Evolutionary conservation across 495 filamentous ascomycete genomes (phyloP).

Genomic region (Achaetomiella virescens): DNA sequence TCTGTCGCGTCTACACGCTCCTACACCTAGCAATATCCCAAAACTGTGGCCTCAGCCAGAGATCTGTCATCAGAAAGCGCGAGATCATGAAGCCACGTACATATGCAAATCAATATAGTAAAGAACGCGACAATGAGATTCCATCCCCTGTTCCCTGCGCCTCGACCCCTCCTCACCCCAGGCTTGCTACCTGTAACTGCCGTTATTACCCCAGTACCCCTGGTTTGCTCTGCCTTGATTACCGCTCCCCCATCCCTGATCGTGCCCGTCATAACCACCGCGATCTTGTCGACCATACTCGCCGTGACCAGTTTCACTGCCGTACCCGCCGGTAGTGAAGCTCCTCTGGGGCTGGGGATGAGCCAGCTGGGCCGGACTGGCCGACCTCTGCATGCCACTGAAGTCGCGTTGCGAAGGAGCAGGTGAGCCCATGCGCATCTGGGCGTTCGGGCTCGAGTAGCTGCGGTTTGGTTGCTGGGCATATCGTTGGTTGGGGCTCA

Average conservation of each 20-base stretch:
- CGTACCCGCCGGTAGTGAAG: constrained; percentile 22
- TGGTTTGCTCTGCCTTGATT: neutral
- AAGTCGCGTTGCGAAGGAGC: constrained; percentile 24
- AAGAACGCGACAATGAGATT: neutral
- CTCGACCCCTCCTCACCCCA: neutral
- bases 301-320: neutral
- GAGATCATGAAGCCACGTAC: too few species aligned
- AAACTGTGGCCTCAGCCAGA: too few species aligned
- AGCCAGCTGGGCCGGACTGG: constrained; percentile 21
- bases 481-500: neutral
- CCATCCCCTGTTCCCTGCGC: neutral
- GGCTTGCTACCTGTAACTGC: neutral
- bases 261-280: neutral
- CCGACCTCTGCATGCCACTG: constrained; percentile 14
- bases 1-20: too few species aligned
- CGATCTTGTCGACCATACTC: too few species aligned
- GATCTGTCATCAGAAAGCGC: too few species aligned
- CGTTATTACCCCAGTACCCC: constrained; percentile 3
- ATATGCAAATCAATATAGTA: too few species aligned
- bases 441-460: constrained; percentile 3
- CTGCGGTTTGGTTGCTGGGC: constrained; percentile 1
- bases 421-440: constrained; percentile 19
- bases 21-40: too few species aligned
- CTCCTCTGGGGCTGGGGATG: constrained; percentile 29
- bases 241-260: neutral